Evolutionary conservation across 352 stramenopile genomes (phyloP).

Genomic region (Pythium biforme): DNA sequence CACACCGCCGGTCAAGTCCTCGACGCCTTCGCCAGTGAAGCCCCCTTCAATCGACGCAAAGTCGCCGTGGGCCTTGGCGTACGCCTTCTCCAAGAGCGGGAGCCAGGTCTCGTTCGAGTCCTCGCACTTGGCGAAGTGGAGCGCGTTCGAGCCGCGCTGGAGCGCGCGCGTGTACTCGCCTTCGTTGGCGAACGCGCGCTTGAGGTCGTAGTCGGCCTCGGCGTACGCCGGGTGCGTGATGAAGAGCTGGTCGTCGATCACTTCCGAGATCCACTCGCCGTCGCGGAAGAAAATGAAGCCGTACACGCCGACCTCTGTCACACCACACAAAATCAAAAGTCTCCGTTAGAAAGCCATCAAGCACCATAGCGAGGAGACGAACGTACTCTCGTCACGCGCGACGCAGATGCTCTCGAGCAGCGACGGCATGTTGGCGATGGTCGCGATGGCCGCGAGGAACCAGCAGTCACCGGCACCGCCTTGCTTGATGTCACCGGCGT

Average conservation of each 20-base stretch:
- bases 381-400: slow-evolving; percentile 31
- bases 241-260: slow-evolving; percentile 47
- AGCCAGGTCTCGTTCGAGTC: slow-evolving; percentile 79
- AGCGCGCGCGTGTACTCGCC: slow-evolving; percentile 30
- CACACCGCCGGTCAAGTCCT: slow-evolving; percentile 45
- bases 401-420: slow-evolving; percentile 68
- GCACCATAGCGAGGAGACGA: not conserved
- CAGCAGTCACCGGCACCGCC: slow-evolving; percentile 78
- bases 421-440: slow-evolving; percentile 61
- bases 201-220: slow-evolving; percentile 22
- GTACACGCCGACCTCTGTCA: slow-evolving; percentile 40
- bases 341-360: not conserved
- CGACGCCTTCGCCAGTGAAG: slow-evolving; percentile 42
- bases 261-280: slow-evolving; percentile 45
- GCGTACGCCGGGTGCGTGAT: slow-evolving; percentile 31
- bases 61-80: slow-evolving; percentile 75
- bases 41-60: slow-evolving; percentile 69
- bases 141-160: slow-evolving; percentile 36
- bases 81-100: slow-evolving; percentile 85
- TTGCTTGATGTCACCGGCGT: slow-evolving; percentile 69
- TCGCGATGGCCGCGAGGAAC: slow-evolving; percentile 72
- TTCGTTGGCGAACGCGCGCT: slow-evolving; percentile 28
- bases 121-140: slow-evolving; percentile 40
- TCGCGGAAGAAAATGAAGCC: slow-evolving; percentile 57
- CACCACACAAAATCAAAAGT: not conserved